Percentiles rank a stretch among this genome's conserved stretches.
Conservation (phyloP, 495 filamentous ascomycete genomes). For the Neurospora discreta region DNA sequence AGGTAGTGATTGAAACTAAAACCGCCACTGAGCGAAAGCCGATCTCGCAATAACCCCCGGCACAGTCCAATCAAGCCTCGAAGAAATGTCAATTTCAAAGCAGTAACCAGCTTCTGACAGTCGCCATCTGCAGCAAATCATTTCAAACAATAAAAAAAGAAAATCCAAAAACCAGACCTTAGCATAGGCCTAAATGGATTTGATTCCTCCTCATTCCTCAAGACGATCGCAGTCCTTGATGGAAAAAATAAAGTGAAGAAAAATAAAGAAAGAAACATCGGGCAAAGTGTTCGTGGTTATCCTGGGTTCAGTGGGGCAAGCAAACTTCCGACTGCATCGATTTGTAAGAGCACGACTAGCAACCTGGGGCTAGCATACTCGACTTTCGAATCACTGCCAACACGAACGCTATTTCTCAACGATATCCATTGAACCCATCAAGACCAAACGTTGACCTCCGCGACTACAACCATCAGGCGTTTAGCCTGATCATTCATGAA, state of each 20-base stretch:
- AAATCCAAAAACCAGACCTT: conserved; percentile 10
- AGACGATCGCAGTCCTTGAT: background rate
- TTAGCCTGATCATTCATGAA: background rate
- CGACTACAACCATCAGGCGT: background rate
- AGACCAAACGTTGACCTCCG: background rate
- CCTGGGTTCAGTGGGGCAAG: background rate
- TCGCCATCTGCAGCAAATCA: background rate
- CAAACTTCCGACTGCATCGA: background rate
- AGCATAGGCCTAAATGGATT: background rate
- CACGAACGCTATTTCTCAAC: background rate
- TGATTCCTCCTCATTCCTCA: background rate
- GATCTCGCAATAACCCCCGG: conserved; percentile 23
- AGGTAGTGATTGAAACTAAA: background rate
- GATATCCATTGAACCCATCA: background rate
- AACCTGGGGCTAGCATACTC: background rate
- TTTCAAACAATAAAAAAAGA: too few species aligned
- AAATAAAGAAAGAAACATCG: too few species aligned
- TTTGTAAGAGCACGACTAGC: background rate
- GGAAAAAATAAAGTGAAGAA: background rate
- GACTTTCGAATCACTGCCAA: background rate
- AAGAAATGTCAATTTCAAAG: conserved; percentile 25
- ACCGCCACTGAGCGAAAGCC: conserved; percentile 10
- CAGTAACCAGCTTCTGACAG: conserved; percentile 4
- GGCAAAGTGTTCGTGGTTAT: background rate
- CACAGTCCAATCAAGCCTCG: background rate